Evolutionary conservation across 139 green algal genomes (phyloP), one percentile per base, ranked within the genome.

Genomic region (Chlorella sp.): DNA sequence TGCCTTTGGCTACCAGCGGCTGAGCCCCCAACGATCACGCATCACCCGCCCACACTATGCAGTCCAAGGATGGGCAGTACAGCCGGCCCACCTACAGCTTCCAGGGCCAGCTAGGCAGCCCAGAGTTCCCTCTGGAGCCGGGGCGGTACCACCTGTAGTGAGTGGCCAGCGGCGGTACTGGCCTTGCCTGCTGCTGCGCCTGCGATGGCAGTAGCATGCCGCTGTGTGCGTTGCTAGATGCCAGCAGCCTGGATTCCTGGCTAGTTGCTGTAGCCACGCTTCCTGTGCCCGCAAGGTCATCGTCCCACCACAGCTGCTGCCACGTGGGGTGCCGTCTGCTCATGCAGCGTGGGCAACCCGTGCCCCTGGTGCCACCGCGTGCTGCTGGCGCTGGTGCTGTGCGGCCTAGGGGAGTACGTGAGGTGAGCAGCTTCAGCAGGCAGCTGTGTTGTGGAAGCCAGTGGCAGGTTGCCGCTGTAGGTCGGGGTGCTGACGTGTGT

Each of bases 361-460:
- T 99, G 96, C 88, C 96, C 96, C 60, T 99, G 96, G 96, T 98
- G 97, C 90, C 96, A 99, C 87, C 88, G 96, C 26, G 93, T 98
- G 81, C 62, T 93, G 58, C 86, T 98, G 43, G 90, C 90, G 14
- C 87, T 96, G 68, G 91, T 92, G 32, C 69, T 97, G 30, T 89
- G 87, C 11, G 95, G 92, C 20, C 88, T 94, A 22, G 74, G 75
- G 17, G 68, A 48, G 13, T 60, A 89, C 62, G 83, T 93, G 38
- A 83, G 77, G 77, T 74, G 40, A 43, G 77, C 5, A 26, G 17
- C 6, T 3, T 38, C 2, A 65, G 30, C 3, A 24, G 56, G 56
- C 30, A 24, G 56, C 3, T 65, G 6, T 20, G 56, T 20, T 20
- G 7, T 65, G 56, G 30, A 65, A 20, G 13, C 9, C 13, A 24